These are phyloP conservation scores for Malus orientalis DNA, from an alignment of 306 rosid species.

Conservation along the genomic window DNA sequence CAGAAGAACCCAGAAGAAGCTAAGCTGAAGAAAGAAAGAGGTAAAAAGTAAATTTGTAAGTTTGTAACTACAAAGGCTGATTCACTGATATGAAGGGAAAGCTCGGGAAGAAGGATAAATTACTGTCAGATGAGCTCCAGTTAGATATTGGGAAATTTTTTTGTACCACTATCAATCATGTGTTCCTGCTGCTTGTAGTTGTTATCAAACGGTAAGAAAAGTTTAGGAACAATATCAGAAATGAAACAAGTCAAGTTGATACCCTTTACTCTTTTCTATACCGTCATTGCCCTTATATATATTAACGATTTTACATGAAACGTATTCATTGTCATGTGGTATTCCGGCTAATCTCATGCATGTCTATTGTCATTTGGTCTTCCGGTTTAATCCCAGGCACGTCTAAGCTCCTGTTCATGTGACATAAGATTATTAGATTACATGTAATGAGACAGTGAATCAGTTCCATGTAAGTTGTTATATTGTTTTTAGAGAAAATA, in stretches of 20 bases:
- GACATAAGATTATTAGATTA: too few species aligned
- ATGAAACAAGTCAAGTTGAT: conserved; percentile 13
- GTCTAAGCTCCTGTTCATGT: too few species aligned
- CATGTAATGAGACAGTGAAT: too few species aligned
- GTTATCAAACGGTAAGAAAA: conserved; percentile 29
- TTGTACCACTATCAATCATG: background rate
- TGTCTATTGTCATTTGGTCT: too few species aligned
- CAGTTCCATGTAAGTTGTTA: too few species aligned
- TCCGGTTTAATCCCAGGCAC: too few species aligned
- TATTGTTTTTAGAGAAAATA: too few species aligned
- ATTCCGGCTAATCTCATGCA: too few species aligned
- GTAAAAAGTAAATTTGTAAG: conserved; percentile 2
- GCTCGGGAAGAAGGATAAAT: conserved; percentile 2
- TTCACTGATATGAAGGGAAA: conserved; percentile 7
- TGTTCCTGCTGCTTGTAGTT: conserved; percentile 24
- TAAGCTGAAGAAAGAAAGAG: conserved; percentile 8
- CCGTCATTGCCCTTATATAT: background rate
- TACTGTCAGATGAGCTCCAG: background rate
- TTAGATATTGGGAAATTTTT: conserved; percentile 12
- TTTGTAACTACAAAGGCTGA: conserved; percentile 30
- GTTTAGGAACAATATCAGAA: conserved; percentile 33
- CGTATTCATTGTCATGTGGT: too few species aligned
- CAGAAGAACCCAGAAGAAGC: conserved; percentile 7
- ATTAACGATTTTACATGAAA: too few species aligned
- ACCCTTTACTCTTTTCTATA: conserved; percentile 20